Base-by-base conservation (phyloP, 2,329 filamentous ascomycete genomes). In the Penicillium capsulatum region DNA sequence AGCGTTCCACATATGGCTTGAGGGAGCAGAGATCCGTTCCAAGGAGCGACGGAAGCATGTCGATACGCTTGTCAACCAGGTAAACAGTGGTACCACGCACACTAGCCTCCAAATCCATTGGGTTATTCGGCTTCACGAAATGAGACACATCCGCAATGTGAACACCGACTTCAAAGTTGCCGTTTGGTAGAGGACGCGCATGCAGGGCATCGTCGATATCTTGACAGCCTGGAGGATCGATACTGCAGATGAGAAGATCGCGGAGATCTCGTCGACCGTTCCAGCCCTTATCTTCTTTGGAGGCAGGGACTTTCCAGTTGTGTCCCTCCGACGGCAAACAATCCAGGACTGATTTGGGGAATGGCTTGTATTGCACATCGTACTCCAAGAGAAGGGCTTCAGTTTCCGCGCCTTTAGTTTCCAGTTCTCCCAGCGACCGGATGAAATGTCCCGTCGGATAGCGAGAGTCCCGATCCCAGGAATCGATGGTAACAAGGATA, bases 111-210 rank as follows among this genome's bases (percentile, higher is more conserved):
- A 82, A 79, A 62, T 98, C 94, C 92, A 98, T 98, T 38, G 92
- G 84, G 58, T 91, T 98, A 64, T 86, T 89, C 17, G 94, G 90
- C 67, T 92, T 94, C 57, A 98, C 92, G 60, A 98, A 98, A 68
- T 98, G 86, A 7, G 92, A 97, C n/a, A 98, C 92, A 65, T 98
- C 92, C 17, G 92, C 94, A 65, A 98, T 98, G 66, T 98, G 94
- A 11, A 98, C 92, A 48, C 92, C 92, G 7, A 98, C 89, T 65
- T 97, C 88, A 50, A 82, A 90, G 63, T 97, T 96, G 30, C 94
- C 92, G 57, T 97, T 97, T 0, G 88, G 83, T 15, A 98, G 70
- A 35, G 77, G 75, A 45, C 82, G 78, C 5, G 92, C 90, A 65
- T 98, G 94, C 5, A 98, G 77, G 13, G 92, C 92, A 66, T 98